A percentile compares a stretch with the other conserved stretches of the same genome.
phyloP scores from a whole-genome alignment of 148 eudicot species.

The Dysphania ambrosioides region DNA sequence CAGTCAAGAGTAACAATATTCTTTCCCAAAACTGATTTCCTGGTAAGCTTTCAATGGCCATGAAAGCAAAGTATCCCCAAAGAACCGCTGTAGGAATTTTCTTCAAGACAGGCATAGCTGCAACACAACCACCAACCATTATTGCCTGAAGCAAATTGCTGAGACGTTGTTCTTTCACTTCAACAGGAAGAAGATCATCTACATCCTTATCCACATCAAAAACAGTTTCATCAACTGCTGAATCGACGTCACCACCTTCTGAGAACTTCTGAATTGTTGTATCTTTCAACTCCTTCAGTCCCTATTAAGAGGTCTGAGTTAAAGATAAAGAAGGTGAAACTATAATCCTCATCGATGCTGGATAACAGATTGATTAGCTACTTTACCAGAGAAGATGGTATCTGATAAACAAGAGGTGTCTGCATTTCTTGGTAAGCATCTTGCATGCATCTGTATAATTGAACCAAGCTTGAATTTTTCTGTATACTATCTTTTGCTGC shows the following conservation, averaged over 20 bases:
- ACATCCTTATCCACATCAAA: constrained; percentile 92
- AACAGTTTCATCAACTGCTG: constrained; percentile 83
- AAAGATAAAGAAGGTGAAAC: constrained; percentile 6
- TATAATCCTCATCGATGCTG: neutral
- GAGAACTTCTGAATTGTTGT: constrained; percentile 81
- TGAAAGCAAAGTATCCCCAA: constrained; percentile 99
- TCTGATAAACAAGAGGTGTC: constrained; percentile 88
- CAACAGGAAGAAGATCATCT: constrained; percentile 88
- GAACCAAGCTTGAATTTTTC: constrained; percentile 67
- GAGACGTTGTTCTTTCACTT: constrained; percentile 95
- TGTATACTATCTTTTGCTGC: constrained; percentile 72
- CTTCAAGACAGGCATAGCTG: constrained; percentile 91
- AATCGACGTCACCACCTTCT: constrained; percentile 59
- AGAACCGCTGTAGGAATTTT: constrained; percentile 94
- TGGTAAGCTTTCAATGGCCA: constrained; percentile 99
- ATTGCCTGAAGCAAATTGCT: constrained; percentile 89
- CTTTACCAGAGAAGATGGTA: constrained; percentile 68
- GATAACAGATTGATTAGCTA: constrained; percentile 8
- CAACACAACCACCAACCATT: constrained; percentile 88
- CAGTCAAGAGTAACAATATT: constrained; percentile 78
- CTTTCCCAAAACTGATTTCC: constrained; percentile 99
- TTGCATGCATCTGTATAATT: constrained; percentile 73
- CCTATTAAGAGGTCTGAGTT: constrained; percentile 40
- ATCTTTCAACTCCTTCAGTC: constrained; percentile 88
- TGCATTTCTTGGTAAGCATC: constrained; percentile 90